A percentile compares a stretch with the other conserved stretches of the same genome.
Conservation (phyloP, 768 basidiomycete species). For the Russula compacta region DNA sequence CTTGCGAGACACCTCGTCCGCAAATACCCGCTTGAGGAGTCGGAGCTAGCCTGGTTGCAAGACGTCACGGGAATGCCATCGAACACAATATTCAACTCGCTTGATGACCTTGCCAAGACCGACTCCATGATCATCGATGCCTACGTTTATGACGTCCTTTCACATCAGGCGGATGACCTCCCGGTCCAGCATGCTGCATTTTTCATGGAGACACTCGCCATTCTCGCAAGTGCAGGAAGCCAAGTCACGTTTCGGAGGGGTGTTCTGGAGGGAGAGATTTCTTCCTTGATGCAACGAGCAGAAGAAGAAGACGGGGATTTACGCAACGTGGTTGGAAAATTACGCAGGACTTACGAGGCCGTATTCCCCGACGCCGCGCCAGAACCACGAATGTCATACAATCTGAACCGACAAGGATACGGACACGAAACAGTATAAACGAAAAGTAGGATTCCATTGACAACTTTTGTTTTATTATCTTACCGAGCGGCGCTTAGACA, state of each 20-base stretch:
- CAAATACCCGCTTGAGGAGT: neutral
- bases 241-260: neutral
- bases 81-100: neutral
- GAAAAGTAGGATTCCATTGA: neutral
- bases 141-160: neutral
- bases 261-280: neutral
- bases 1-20: constrained; percentile 3
- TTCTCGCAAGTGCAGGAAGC: neutral
- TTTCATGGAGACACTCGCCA: constrained; percentile 3
- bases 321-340: constrained; percentile 20
- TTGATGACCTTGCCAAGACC: neutral
- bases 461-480: neutral
- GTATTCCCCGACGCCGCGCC: neutral
- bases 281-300: neutral
- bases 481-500: no score
- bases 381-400: neutral
- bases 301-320: constrained; percentile 19
- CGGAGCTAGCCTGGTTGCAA: constrained; percentile 3
- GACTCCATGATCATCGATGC: constrained; percentile 4
- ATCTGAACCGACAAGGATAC: neutral
- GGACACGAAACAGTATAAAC: neutral
- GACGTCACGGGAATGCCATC: neutral
- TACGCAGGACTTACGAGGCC: neutral
- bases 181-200: neutral
- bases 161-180: neutral